Evolutionary conservation across 2,329 filamentous ascomycete genomes (phyloP).

Genomic region (Lecanicillium sp.): DNA sequence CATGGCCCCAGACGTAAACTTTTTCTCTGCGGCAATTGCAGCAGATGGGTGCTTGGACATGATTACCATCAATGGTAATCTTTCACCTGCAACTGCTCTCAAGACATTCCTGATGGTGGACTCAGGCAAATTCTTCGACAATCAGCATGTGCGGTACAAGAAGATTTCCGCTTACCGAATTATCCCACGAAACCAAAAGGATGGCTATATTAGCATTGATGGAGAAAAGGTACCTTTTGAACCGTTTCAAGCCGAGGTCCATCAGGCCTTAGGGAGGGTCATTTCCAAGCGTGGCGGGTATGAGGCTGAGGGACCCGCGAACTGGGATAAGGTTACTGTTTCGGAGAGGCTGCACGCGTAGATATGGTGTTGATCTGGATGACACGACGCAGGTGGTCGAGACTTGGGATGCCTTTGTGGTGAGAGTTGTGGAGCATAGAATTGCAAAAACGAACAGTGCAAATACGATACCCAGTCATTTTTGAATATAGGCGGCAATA

Average conservation of each 20-base stretch:
- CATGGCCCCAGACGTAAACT: constrained; percentile 79
- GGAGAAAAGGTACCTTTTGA: constrained; percentile 82
- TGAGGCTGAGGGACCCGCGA: constrained; percentile 50
- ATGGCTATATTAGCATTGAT: constrained; percentile 89
- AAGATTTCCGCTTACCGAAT: constrained; percentile 87
- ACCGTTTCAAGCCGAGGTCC: constrained; percentile 85
- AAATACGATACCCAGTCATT: no score
- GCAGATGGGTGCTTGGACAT: constrained; percentile 83
- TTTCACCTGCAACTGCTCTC: constrained; percentile 57
- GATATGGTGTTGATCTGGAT: no score
- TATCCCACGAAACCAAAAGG: constrained; percentile 59
- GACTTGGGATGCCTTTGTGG: background rate
- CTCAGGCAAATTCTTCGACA: constrained; percentile 69
- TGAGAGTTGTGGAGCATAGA: background rate
- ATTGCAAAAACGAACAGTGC: no score
- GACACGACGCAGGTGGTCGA: background rate
- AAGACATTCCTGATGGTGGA: constrained; percentile 65
- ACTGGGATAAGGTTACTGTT: constrained; percentile 37
- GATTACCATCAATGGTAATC: constrained; percentile 68
- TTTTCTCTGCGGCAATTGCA: constrained; percentile 77
- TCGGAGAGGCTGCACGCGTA: constrained; percentile 21
- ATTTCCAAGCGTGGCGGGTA: constrained; percentile 69
- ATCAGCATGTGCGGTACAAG: constrained; percentile 66
- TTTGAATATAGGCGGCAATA: no score
- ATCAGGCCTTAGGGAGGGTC: constrained; percentile 74